Evolutionary conservation across 495 filamentous ascomycete species (phyloP).

Genomic region (Terfezia claveryi): DNA sequence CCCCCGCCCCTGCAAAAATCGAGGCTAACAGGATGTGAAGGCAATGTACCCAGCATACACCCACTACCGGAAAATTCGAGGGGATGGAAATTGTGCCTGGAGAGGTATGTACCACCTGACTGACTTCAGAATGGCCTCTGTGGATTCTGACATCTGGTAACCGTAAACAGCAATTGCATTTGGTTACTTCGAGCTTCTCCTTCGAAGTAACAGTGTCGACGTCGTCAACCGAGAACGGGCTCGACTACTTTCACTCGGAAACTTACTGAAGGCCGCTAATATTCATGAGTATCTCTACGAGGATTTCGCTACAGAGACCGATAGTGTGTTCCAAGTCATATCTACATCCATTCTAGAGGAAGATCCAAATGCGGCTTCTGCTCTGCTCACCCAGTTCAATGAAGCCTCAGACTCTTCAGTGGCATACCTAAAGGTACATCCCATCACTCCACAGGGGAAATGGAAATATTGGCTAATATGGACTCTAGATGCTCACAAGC

Average conservation of each 20-base stretch:
- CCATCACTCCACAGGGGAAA: not conserved
- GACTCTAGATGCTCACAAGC: conserved; percentile 53
- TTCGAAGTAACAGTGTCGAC: conserved; percentile 38
- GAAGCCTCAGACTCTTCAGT: conserved; percentile 49
- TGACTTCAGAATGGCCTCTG: conserved; percentile 4
- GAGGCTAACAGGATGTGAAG: conserved; percentile 24
- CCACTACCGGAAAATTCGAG: conserved; percentile 65
- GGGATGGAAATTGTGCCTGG: conserved; percentile 96
- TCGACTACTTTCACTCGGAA: conserved; percentile 48
- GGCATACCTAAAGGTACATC: conserved; percentile 41
- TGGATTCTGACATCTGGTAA: conserved; percentile 7
- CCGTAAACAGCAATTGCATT: conserved; percentile 56
- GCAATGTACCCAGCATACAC: conserved; percentile 65
- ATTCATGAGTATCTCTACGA: conserved; percentile 47
- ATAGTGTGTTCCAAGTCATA: conserved; percentile 38
- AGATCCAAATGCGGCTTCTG: conserved; percentile 32
- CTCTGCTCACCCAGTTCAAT: conserved; percentile 59
- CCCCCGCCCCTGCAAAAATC: not conserved
- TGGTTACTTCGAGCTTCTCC: conserved; percentile 70
- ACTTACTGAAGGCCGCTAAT: conserved; percentile 47
- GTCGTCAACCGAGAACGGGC: conserved; percentile 44
- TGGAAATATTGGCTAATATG: conserved; percentile 8
- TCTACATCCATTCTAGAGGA: conserved; percentile 29
- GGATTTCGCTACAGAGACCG: conserved; percentile 60
- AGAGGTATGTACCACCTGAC: conserved; percentile 39